Base-by-base conservation (phyloP, 148 eudicot genomes). In the Chenopodium quinoa region DNA sequence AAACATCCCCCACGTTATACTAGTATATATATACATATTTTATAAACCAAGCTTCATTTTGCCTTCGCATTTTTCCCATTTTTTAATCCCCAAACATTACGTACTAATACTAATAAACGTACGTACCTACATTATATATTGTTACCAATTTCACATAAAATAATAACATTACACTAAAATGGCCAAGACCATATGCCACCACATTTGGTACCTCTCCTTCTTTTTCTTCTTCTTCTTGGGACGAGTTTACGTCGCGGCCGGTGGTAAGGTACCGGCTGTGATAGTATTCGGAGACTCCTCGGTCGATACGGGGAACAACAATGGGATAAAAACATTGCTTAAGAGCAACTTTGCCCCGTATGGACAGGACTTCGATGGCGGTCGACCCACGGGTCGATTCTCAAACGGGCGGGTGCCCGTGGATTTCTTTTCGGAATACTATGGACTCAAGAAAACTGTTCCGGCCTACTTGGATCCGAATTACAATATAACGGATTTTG, bases 261-360 rank as follows among this genome's bases (percentile, higher is more conserved):
- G 20, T 22, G 80, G 78, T 1, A 92, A 89, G 25, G 85, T 93
- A 7, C 92, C 99, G 23, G 93, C 99, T 0, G 67, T 95, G 0
- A 86, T 95, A 8, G 99, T 95, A 8, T 95, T 95, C 63, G 99
- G 99, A 4, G 99, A 95, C 86, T 95, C 99, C 0, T 88, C 99
- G 0, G 97, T 95, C 0, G 99, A 95, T 58, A 91, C 99, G 2
- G 99, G 99, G 0, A 95, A 95, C 87, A 95, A 95, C 87, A 95
- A 95, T 79, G 82, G 29, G 22, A 78, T 95, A 13, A 74, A 86
- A 9, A 95, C 99, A 0, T 12, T 91, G 10, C 79, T 92, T 0
- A 94, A 91, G 80, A 93, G 99, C 81, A 89, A 95, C 68, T 92
- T 92, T 73, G 65, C 79, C 65, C 99, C 99, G 0, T 95, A 95